A percentile compares a stretch with the other conserved stretches of the same genome.
Conservation (phyloP, 2,329 filamentous ascomycete genomes). For the Fusarium xylarioides region DNA sequence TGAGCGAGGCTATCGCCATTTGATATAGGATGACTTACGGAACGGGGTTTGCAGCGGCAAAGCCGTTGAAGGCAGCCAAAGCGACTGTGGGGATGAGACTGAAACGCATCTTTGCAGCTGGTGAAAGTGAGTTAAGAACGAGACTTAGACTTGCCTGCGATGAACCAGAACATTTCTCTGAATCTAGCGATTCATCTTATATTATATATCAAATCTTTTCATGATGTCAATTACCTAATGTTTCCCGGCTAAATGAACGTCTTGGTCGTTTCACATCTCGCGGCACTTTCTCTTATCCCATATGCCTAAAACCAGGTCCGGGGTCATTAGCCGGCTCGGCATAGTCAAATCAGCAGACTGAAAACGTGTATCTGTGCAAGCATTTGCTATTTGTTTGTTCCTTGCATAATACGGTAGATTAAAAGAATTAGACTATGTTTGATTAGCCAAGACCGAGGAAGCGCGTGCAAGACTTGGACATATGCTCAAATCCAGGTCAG, state of each 20-base stretch:
- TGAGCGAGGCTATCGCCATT: fast-evolving
- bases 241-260: constrained; percentile 1
- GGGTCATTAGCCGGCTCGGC: constrained; percentile 14
- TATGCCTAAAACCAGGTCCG: not conserved
- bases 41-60: constrained; percentile 2
- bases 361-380: not conserved
- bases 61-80: constrained; percentile 1
- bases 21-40: not conserved
- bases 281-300: not conserved
- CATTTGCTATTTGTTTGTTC: not conserved
- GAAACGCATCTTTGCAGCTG: constrained; percentile 12
- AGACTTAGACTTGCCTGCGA: not conserved
- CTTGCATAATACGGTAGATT: not conserved
- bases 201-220: not conserved
- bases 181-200: not conserved
- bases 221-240: not conserved
- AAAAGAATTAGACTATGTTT: not conserved
- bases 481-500: not conserved
- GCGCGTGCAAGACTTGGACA: not conserved
- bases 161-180: fast-evolving
- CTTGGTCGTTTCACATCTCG: not conserved
- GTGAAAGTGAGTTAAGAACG: not conserved
- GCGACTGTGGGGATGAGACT: constrained; percentile 4
- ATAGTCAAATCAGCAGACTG: not conserved
- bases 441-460: not conserved